Percentiles rank a stretch among this genome's conserved stretches.
phyloP scores from a whole-genome alignment of 2,329 filamentous ascomycete species.

The Mariannaea elegans region DNA sequence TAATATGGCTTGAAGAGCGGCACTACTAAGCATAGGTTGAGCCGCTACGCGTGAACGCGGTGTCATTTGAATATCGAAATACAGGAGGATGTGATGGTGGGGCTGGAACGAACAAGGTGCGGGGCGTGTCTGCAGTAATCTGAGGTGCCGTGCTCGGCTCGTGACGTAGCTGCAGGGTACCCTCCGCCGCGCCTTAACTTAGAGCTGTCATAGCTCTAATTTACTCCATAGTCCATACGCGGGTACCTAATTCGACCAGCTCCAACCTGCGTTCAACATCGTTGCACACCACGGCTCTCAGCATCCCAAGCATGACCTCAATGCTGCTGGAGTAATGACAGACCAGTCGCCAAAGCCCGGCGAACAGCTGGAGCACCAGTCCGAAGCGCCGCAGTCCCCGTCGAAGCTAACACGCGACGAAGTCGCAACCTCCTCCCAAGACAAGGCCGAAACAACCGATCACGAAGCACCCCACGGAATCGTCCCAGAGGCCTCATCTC shows the following conservation, averaged over 20 bases:
- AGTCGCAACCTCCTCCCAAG: conserved; percentile 8
- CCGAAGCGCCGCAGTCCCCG: conserved; percentile 27
- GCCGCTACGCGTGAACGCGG: conserved; percentile 30
- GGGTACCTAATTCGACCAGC: conserved; percentile 23
- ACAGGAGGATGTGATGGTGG: conserved; percentile 32
- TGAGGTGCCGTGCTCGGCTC: conserved; percentile 29
- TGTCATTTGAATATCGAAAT: conserved; percentile 24
- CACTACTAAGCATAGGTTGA: conserved; percentile 3
- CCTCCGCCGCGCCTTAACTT: conserved; percentile 25
- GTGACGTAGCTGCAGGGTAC: conserved; percentile 44
- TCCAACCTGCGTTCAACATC: conserved; percentile 14
- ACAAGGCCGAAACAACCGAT: conserved; percentile 11
- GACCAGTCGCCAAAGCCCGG: conserved; percentile 49
- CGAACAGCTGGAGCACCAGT: conserved; percentile 36
- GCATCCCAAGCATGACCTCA: conserved; percentile 43
- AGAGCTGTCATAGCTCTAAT: conserved; percentile 40
- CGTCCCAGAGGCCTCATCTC: not conserved
- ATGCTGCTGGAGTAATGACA: conserved; percentile 50
- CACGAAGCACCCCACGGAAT: not conserved
- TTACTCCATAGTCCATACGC: too few species aligned
- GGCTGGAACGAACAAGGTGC: conserved; percentile 25
- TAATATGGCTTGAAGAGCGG: not conserved
- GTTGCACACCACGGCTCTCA: conserved; percentile 23
- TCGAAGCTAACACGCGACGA: conserved; percentile 29
- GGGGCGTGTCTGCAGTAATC: conserved; percentile 1